Percentiles rank a stretch among this genome's conserved stretches.
phyloP scores from a whole-genome alignment of 441 rosid genomes.

The Isatis lusitanica region DNA sequence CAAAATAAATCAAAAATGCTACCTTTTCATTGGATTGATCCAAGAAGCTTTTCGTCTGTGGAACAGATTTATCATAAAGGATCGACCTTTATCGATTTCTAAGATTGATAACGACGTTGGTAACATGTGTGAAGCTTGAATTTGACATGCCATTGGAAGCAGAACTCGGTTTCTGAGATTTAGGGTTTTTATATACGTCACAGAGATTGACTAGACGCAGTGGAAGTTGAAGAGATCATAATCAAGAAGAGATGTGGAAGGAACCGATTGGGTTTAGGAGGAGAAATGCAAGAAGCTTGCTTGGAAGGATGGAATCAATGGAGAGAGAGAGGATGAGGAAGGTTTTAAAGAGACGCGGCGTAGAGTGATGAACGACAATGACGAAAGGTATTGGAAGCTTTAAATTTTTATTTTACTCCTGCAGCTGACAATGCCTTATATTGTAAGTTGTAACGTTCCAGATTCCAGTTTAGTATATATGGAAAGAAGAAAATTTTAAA shows the following conservation, averaged over 20 bases:
- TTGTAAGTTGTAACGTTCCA: too few relatives aligned
- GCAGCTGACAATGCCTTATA: too few relatives aligned
- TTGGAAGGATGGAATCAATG: neutral
- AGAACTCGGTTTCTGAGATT: neutral
- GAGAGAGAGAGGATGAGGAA: neutral
- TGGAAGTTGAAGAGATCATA: neutral
- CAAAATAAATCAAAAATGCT: neutral
- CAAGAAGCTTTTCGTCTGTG: conserved; percentile 31
- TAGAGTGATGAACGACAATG: neutral
- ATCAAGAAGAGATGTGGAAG: too few relatives aligned
- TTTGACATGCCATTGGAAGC: conserved; percentile 52
- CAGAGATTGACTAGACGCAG: neutral
- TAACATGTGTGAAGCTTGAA: conserved; percentile 41
- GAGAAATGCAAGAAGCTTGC: neutral
- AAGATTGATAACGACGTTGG: conserved; percentile 33
- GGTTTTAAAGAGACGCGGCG: neutral
- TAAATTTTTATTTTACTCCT: too few relatives aligned
- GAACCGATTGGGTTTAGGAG: too few relatives aligned
- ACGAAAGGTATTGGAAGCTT: neutral
- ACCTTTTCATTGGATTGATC: conserved; percentile 23
- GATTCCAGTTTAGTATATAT: too few relatives aligned
- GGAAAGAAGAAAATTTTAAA: too few relatives aligned
- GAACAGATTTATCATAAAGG: conserved; percentile 37
- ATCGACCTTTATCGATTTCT: conserved; percentile 41
- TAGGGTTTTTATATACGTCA: conserved; percentile 3